A percentile compares a stretch with the other conserved stretches of the same genome.
These are phyloP conservation scores for Zoysia matrella DNA, from an alignment of 202 grass and related monocot genomes.

Conservation along the genomic window DNA sequence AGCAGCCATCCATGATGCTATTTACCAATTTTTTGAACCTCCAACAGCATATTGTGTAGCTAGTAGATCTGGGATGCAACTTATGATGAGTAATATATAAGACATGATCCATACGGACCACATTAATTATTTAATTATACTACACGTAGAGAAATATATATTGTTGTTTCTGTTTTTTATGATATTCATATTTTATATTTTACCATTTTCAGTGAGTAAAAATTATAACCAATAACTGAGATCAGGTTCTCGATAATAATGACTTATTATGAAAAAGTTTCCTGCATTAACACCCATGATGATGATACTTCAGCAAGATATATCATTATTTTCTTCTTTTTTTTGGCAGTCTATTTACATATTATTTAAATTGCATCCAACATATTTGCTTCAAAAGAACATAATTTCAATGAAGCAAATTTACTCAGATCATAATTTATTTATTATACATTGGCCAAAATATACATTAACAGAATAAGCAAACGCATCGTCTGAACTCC, in stretches of 20 bases:
- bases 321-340: not conserved
- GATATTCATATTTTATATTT: not conserved
- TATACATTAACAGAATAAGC: not conserved
- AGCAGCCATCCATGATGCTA: slow-evolving; percentile 4
- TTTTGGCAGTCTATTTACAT: not conserved
- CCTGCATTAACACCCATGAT: not conserved
- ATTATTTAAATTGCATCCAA: not conserved
- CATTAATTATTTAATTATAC: not conserved
- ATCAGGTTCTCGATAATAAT: not conserved
- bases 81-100: slow-evolving; percentile 7
- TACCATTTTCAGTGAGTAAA: not conserved
- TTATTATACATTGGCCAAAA: not conserved
- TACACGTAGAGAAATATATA: not conserved
- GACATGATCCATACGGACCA: not conserved
- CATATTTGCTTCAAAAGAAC: not conserved
- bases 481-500: not conserved
- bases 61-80: slow-evolving; percentile 19
- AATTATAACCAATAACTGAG: not conserved
- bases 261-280: too few species aligned
- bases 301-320: not conserved
- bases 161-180: not conserved
- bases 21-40: slow-evolving; percentile 35
- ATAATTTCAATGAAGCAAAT: not conserved
- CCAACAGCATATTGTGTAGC: slow-evolving; percentile 12
- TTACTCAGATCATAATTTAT: not conserved